Base-by-base conservation (phyloP, 169 alveolate genomes). In the Plasmodium sp. region DNA sequence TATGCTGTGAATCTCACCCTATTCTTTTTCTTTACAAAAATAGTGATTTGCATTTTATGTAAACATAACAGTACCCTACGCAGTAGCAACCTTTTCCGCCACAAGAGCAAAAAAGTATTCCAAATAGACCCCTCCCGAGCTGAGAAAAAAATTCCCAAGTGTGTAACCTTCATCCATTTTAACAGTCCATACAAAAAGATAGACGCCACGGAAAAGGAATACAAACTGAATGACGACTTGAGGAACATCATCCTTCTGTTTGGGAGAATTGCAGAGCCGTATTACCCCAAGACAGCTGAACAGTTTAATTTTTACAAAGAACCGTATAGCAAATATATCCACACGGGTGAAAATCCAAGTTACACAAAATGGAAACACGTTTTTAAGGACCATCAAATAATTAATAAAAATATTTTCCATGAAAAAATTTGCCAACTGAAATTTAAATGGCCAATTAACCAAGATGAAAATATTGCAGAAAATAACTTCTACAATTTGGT, bases 361-460 rank as follows among this genome's bases (percentile, higher is more conserved):
- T 58, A 56, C 18, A 79, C 75, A 36, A 88, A 88, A 88, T 88
- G 94, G 94, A 62, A 79, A 88, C 12, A 79, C 33, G 51, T 88
- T 88, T 88, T 88, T 88, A 79, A 79, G 18, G 56, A 88, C 41
- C 77, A 75, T 22, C 41, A 79, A 43, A 88, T 41, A 80, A 77
- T 88, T 45, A 62, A 88, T 79, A 88, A 88, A 88, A 54, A 79
- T 36, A 36, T 79, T 14, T 88, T 88, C 73, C 73, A 88, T 88
- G 79, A 88, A 88, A 88, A 77, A 58, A 43, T 88, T 77, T 88
- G 94, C 81, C 71, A 88, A 80, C 83, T 88, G 16, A 88, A 79
- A 88, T 88, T 88, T 88, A 88, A 88, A 62, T 88, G 94, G 94
- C 94, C 94, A 56, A 88, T 88, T 56, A 79, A 88, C 62, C 43